phyloP scores from a whole-genome alignment of 129 eudicot genomes.

The Ambrosia artemisiifolia region DNA sequence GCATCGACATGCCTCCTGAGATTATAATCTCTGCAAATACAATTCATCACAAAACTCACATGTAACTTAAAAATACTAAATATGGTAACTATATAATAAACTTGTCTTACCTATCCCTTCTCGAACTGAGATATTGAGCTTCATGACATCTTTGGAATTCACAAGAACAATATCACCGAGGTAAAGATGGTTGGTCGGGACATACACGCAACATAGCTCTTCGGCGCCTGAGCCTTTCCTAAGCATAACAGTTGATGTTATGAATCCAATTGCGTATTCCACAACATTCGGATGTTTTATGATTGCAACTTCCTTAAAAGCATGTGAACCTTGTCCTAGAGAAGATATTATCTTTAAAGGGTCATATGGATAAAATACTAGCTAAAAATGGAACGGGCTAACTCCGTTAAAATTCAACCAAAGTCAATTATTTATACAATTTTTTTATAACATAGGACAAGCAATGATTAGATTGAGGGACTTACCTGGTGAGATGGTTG shows the following conservation, averaged over 20 bases:
- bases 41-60: background rate
- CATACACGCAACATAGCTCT: slow-evolving; percentile 73
- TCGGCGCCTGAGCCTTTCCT: slow-evolving; percentile 51
- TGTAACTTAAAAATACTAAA: background rate
- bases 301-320: slow-evolving; percentile 79
- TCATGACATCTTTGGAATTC: slow-evolving; percentile 61
- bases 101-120: slow-evolving; percentile 68
- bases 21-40: slow-evolving; percentile 70
- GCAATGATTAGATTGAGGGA: too few relatives aligned
- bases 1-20: slow-evolving; percentile 87
- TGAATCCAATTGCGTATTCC: slow-evolving; percentile 69
- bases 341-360: background rate
- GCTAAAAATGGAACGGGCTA: too few relatives aligned
- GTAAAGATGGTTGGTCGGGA: slow-evolving; percentile 87
- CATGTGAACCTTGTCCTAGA: slow-evolving; percentile 61
- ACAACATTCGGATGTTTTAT: slow-evolving; percentile 69
- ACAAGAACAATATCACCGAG: slow-evolving; percentile 73
- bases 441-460: too few relatives aligned
- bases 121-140: slow-evolving; percentile 77
- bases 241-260: slow-evolving; percentile 66
- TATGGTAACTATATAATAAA: too few relatives aligned
- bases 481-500: slow-evolving; percentile 78
- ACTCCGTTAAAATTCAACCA: background rate
- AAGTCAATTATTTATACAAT: background rate
- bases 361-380: background rate